phyloP scores from a whole-genome alignment of 2,329 filamentous ascomycete genomes.

The Alternaria infectoria region DNA sequence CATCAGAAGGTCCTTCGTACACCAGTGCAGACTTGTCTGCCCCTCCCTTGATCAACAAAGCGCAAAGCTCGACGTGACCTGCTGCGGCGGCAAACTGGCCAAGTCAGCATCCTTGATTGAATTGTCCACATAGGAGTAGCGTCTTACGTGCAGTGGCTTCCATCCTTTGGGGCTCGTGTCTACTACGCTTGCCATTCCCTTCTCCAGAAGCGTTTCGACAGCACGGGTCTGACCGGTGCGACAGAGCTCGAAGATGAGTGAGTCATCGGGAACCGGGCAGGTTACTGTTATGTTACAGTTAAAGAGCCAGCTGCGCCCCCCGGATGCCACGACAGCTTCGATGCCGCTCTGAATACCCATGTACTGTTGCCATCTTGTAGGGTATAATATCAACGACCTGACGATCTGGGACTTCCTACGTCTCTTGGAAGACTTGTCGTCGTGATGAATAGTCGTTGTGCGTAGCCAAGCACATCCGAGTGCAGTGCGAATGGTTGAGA shows the following conservation, averaged over 20 bases:
- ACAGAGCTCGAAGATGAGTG: conserved; percentile 20
- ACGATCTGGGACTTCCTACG: background rate
- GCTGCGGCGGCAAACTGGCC: conserved; percentile 16
- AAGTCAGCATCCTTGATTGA: background rate
- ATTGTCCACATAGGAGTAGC: background rate
- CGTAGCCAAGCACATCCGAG: background rate
- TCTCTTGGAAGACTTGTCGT: background rate
- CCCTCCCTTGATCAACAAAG: conserved; percentile 15
- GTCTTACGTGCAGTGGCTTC: background rate
- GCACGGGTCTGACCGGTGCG: conserved; percentile 13
- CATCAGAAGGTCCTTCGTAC: conserved; percentile 16
- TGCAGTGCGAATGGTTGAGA: background rate
- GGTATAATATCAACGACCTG: background rate
- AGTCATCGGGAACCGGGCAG: conserved; percentile 12
- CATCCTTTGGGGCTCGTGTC: conserved; percentile 12
- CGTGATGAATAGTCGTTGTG: background rate
- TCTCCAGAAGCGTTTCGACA: conserved; percentile 14
- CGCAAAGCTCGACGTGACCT: conserved; percentile 15
- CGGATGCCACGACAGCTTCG: conserved; percentile 13
- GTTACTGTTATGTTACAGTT: conserved; percentile 12
- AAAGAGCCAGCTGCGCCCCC: conserved; percentile 12
- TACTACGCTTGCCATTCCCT: conserved; percentile 14
- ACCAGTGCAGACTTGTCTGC: conserved; percentile 21
- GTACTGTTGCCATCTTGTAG: conserved; percentile 8
- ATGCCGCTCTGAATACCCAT: conserved; percentile 11